Evolutionary conservation across 768 basidiomycete species (phyloP).

Genomic region (Lactarius akahatsu): DNA sequence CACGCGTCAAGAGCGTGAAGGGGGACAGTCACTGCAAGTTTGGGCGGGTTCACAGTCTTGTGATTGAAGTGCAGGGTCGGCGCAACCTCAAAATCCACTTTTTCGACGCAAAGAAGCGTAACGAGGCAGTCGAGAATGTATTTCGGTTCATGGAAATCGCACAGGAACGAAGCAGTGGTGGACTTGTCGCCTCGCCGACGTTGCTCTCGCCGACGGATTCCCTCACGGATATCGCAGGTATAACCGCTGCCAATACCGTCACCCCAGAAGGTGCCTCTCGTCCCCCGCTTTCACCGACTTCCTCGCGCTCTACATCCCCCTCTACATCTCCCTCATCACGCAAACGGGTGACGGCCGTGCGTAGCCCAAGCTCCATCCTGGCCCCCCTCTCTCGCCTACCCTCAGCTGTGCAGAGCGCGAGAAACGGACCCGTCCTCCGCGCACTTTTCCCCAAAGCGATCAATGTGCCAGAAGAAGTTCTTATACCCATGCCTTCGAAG

Average conservation of each 20-base stretch:
- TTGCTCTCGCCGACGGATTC: constrained; percentile 4
- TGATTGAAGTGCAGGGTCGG: constrained; percentile 22
- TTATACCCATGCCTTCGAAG: constrained; percentile 38
- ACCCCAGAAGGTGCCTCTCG: neutral
- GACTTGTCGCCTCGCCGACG: constrained; percentile 4
- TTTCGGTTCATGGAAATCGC: constrained; percentile 12
- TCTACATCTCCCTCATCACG: constrained; percentile 6
- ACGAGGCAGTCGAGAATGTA: constrained; percentile 16
- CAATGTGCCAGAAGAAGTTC: constrained; percentile 43
- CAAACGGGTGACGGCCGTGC: constrained; percentile 16
- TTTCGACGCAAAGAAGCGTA: constrained; percentile 3
- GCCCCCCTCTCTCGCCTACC: constrained; percentile 46
- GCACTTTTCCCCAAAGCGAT: constrained; percentile 46
- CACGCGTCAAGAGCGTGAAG: constrained; percentile 19
- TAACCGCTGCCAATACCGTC: neutral
- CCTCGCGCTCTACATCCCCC: constrained; percentile 18
- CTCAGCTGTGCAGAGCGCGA: constrained; percentile 35
- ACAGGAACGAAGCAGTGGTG: constrained; percentile 8
- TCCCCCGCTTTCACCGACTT: neutral
- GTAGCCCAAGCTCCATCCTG: constrained; percentile 41
- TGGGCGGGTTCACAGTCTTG: constrained; percentile 13
- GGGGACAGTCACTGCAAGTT: constrained; percentile 7
- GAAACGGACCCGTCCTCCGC: constrained; percentile 36
- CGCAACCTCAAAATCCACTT: constrained; percentile 23
- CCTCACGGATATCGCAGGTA: neutral